phyloP scores from a whole-genome alignment of 1,284 basidiomycete species.

The Rhodotorula mucilaginosa region DNA sequence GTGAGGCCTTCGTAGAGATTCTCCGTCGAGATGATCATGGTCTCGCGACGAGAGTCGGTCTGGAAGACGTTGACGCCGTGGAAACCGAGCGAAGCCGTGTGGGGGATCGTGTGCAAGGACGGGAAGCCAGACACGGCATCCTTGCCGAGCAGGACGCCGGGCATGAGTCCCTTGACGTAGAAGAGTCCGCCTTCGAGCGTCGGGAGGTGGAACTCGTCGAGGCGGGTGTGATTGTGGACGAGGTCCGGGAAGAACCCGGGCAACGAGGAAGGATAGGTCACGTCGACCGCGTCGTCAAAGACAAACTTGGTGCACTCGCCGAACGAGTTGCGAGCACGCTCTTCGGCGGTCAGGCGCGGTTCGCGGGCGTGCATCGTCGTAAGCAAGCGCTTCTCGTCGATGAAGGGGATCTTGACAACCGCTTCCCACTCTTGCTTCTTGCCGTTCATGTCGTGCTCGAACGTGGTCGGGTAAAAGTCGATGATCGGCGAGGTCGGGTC shows the following conservation, averaged over 20 bases:
- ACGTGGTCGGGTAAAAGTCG: constrained; percentile 90
- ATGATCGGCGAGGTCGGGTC: constrained; percentile 81
- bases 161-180: constrained; percentile 78
- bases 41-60: constrained; percentile 81
- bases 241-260: constrained; percentile 93
- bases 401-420: constrained; percentile 98
- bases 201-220: constrained; percentile 75
- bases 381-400: constrained; percentile 77
- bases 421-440: constrained; percentile 99
- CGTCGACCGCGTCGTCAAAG: constrained; percentile 58
- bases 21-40: constrained; percentile 82
- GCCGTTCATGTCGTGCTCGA: constrained; percentile 92
- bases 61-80: constrained; percentile 95
- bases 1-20: constrained; percentile 65
- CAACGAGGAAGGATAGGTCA: constrained; percentile 82
- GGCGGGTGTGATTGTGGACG: constrained; percentile 72
- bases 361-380: constrained; percentile 80
- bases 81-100: constrained; percentile 70
- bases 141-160: constrained; percentile 82
- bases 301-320: constrained; percentile 78
- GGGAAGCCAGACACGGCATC: constrained; percentile 93
- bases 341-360: constrained; percentile 71
- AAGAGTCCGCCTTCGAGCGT: constrained; percentile 76
- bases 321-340: constrained; percentile 71
- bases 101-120: constrained; percentile 82